Evolutionary conservation across 225 moss, liverwort and hornwort genomes (phyloP).

Genomic region (Physcomitrellopsis africana): DNA sequence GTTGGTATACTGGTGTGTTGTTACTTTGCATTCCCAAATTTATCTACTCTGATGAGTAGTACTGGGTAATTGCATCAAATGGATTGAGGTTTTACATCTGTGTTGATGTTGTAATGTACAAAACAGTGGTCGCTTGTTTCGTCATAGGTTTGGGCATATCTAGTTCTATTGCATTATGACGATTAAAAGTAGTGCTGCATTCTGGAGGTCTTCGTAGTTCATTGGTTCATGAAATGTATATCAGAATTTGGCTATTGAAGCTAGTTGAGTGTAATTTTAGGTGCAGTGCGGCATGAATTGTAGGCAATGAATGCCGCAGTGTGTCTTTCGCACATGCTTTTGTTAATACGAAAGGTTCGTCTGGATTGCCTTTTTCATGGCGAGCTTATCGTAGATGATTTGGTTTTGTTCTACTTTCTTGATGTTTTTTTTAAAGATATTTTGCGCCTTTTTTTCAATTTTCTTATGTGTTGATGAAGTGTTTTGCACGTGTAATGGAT

Average conservation of each 20-base stretch:
- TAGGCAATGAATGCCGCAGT: constrained; percentile 7
- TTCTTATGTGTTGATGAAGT: no score
- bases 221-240: constrained; percentile 30
- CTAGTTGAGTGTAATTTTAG: constrained; percentile 30
- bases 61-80: constrained; percentile 33
- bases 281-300: constrained; percentile 26
- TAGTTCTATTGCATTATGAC: constrained; percentile 24
- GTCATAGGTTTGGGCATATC: constrained; percentile 36
- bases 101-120: constrained; percentile 32
- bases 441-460: no score
- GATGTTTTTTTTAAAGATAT: no score
- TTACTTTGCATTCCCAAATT: constrained; percentile 30
- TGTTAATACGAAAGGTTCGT: constrained; percentile 38
- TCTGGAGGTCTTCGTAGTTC: constrained; percentile 30
- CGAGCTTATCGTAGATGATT: no score
- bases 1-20: constrained; percentile 20
- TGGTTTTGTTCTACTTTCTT: no score
- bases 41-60: constrained; percentile 35
- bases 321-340: constrained; percentile 38
- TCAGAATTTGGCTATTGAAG: constrained; percentile 32
- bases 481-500: no score
- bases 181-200: constrained; percentile 30
- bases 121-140: constrained; percentile 38
- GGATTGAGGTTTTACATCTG: constrained; percentile 33
- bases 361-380: constrained; percentile 35